phyloP scores from a whole-genome alignment of 208 protist species.

The Naegleria fowleri region DNA sequence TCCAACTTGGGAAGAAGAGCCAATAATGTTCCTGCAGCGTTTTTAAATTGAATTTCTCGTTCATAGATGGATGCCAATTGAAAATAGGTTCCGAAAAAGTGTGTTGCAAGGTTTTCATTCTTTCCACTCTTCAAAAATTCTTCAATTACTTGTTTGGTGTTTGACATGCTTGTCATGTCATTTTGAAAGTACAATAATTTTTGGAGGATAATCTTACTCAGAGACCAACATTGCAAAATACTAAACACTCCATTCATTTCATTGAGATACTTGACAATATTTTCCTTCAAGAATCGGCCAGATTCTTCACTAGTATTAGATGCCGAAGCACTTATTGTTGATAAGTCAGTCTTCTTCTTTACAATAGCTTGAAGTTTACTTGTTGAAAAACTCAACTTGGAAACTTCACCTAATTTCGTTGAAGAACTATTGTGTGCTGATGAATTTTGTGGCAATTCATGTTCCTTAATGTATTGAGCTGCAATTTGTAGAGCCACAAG shows the following conservation, averaged over 20 bases:
- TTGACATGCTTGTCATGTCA: neutral
- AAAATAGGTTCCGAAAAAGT: neutral
- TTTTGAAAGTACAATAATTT: neutral
- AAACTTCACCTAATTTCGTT: neutral
- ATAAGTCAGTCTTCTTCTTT: neutral
- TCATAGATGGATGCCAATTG: neutral
- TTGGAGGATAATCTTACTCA: neutral
- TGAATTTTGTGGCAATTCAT: neutral
- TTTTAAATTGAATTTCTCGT: neutral
- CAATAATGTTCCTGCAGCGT: neutral
- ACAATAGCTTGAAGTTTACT: neutral
- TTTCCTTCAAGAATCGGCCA: neutral
- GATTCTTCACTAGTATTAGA: neutral
- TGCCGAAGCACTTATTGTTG: neutral
- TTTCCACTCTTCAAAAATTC: neutral
- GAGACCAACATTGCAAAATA: neutral
- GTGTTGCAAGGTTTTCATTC: neutral
- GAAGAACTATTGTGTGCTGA: too few species aligned
- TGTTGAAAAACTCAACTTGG: neutral
- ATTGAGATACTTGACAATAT: neutral
- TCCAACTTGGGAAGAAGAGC: neutral
- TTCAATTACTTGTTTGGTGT: neutral
- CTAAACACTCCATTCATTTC: neutral
- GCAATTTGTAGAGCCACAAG: neutral
- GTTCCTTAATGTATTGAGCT: neutral